These are phyloP conservation scores for Geosmithia putterillii DNA, from an alignment of 2,329 filamentous ascomycete genomes.

Conservation along the genomic window DNA sequence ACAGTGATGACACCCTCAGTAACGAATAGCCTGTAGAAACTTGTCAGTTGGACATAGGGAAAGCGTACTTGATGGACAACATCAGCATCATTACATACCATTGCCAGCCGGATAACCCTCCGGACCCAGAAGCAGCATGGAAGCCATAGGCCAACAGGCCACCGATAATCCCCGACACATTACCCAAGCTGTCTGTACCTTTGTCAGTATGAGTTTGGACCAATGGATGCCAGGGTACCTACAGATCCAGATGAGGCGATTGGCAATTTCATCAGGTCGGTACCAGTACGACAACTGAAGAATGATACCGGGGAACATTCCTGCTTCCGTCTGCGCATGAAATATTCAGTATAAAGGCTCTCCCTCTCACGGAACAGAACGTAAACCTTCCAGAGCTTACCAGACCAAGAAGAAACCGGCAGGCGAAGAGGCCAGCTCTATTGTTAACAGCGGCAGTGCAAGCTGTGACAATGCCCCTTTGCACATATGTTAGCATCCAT, in stretches of 20 bases:
- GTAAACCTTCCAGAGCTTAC: neutral
- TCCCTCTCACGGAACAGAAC: too few species aligned
- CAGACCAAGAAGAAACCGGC: slow-evolving; percentile 21
- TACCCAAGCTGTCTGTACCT: slow-evolving; percentile 22
- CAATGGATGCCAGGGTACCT: slow-evolving; percentile 4
- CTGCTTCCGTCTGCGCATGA: slow-evolving; percentile 18
- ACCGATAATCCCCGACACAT: slow-evolving; percentile 25
- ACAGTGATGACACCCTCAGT: slow-evolving; percentile 34
- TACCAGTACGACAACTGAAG: slow-evolving; percentile 35
- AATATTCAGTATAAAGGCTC: neutral
- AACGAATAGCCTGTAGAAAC: slow-evolving; percentile 27
- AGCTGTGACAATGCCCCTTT: slow-evolving; percentile 20
- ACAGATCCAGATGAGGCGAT: slow-evolving; percentile 32
- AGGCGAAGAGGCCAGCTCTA: slow-evolving; percentile 21
- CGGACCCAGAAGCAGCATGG: slow-evolving; percentile 20
- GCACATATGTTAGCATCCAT: too few species aligned
- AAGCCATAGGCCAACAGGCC: slow-evolving; percentile 30
- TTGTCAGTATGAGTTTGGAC: too few species aligned
- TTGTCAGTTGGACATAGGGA: too few species aligned
- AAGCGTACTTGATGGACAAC: too few species aligned
- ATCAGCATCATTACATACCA: too few species aligned
- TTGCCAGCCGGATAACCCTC: slow-evolving; percentile 17
- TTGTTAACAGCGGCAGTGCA: slow-evolving; percentile 22
- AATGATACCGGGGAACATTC: slow-evolving; percentile 28
- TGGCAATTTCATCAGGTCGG: slow-evolving; percentile 31